Evolutionary conservation across 2,329 filamentous ascomycete species (phyloP), one percentile per base, ranked within the genome.

Genomic region (Plectosphaerella plurivora): DNA sequence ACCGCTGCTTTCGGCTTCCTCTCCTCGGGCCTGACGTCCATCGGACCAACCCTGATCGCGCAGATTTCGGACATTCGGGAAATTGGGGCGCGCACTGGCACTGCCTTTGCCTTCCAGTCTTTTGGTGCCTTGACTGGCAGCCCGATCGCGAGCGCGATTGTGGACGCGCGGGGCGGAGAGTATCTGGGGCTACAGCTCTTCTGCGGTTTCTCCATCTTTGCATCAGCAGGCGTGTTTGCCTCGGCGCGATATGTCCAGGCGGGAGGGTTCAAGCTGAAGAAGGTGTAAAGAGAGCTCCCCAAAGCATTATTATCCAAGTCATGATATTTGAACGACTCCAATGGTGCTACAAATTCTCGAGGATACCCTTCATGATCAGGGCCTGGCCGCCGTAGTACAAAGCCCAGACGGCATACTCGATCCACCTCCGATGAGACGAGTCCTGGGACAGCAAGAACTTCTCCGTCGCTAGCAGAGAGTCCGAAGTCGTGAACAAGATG

Each of bases 61-160:
- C 86, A 91, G 61, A 86, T 91, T 55, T 84, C 81, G 2, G 84
- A 88, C 44, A 78, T 89, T 44, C 74, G 80, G 16, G 77, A 89
- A 63, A 84, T 91, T 24, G 88, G 88, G 8, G 78, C 84, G 2
- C 75, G 88, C 4, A 83, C 78, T 1, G 88, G 88, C 1, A 77
- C 80, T 0, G 75, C 82, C 35, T 88, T 88, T 61, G 77, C 81
- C 9, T 66, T 84, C 49, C 74, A 84, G 51, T 76, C 82, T 1
- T 69, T 91, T 24, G 86, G 83, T 4, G 84, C 82, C 1, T 69
- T 92, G 37, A 83, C 82, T 0, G 84, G 86, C 1, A 82, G 77
- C 45, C 87, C 87, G 0, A 86, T 90, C 58, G 86, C 77, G 2
- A 86, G 86, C 5, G 82, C 81, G 9, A 73, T 87, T 22, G 71